phyloP scores from a whole-genome alignment of 139 green algal species.

The Zygnema circumcarinatum region DNA sequence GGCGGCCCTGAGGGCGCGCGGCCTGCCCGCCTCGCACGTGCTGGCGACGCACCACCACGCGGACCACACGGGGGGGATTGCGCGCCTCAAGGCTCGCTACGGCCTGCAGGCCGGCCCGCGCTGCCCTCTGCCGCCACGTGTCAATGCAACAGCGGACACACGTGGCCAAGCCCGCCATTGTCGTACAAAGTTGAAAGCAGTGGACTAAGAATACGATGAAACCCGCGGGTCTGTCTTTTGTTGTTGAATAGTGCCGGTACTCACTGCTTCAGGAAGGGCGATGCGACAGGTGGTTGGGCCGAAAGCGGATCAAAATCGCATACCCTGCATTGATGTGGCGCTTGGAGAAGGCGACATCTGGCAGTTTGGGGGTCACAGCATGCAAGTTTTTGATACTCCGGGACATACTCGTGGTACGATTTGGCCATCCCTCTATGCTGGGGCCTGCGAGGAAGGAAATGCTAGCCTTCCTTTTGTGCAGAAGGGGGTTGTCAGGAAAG shows the following conservation, averaged over 20 bases:
- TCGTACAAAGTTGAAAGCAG: too few relatives aligned
- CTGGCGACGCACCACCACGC: constrained; percentile 66
- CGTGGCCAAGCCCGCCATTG: too few relatives aligned
- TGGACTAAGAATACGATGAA: too few relatives aligned
- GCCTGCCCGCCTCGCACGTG: constrained; percentile 51
- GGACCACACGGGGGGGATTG: constrained; percentile 66
- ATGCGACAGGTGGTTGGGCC: constrained; percentile 55
- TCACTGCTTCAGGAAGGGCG: too few relatives aligned
- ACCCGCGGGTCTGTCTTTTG: too few relatives aligned
- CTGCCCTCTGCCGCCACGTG: neutral
- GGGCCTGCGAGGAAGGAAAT: too few relatives aligned
- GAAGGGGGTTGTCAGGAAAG: too few relatives aligned
- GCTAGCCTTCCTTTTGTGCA: too few relatives aligned
- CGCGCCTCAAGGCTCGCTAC: constrained; percentile 54
- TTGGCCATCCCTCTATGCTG: neutral
- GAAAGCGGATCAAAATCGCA: constrained; percentile 45
- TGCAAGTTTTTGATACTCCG: constrained; percentile 64
- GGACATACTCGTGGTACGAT: constrained; percentile 63
- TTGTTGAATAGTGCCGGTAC: too few relatives aligned
- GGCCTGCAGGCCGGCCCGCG: constrained; percentile 19
- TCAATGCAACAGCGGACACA: neutral
- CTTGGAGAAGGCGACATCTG: constrained; percentile 59
- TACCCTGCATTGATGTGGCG: constrained; percentile 58
- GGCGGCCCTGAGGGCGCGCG: constrained; percentile 28
- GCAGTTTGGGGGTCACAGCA: constrained; percentile 57